These are phyloP conservation scores for Aspergillus candidus DNA, from an alignment of 2,329 filamentous ascomycete genomes.

Conservation along the genomic window DNA sequence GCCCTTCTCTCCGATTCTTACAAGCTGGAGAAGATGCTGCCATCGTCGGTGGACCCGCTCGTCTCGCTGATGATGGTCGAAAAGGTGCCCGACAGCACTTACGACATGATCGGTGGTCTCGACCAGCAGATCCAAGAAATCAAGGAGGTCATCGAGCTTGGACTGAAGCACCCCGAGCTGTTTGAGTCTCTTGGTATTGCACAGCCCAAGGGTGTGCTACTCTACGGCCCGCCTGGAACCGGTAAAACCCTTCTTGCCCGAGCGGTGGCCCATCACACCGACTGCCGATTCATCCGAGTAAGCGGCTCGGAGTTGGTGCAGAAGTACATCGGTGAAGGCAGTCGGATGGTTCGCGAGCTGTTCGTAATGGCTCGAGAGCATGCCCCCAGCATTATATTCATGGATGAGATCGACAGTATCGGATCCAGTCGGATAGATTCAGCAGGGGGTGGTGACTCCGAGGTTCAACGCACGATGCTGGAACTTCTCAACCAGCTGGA, in stretches of 20 bases:
- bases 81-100: slow-evolving; percentile 98
- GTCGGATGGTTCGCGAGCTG: slow-evolving; percentile 94
- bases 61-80: slow-evolving; percentile 99
- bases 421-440: slow-evolving; percentile 95
- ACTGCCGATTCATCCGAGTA: slow-evolving; percentile 98
- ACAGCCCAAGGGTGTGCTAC: slow-evolving; percentile 92
- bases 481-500: slow-evolving; percentile 97
- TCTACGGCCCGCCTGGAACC: slow-evolving; percentile 94
- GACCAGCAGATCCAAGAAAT: slow-evolving; percentile 99
- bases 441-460: slow-evolving; percentile 89
- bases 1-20: slow-evolving; percentile 95
- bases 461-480: slow-evolving; percentile 98
- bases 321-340: slow-evolving; percentile 98
- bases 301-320: slow-evolving; percentile 94
- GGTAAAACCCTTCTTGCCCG: slow-evolving; percentile 93
- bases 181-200: slow-evolving; percentile 99
- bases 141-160: slow-evolving; percentile 98
- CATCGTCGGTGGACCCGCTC: slow-evolving; percentile 94
- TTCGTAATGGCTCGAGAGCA: slow-evolving; percentile 99
- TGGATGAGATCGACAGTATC: slow-evolving; percentile 99
- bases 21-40: slow-evolving; percentile 97
- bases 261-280: slow-evolving; percentile 95
- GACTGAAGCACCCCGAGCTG: slow-evolving; percentile 94
- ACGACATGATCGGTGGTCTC: slow-evolving; percentile 99
- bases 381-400: slow-evolving; percentile 98